Base-by-base conservation (phyloP, 106 monocot genomes). In the Amphibolis antarctica region DNA sequence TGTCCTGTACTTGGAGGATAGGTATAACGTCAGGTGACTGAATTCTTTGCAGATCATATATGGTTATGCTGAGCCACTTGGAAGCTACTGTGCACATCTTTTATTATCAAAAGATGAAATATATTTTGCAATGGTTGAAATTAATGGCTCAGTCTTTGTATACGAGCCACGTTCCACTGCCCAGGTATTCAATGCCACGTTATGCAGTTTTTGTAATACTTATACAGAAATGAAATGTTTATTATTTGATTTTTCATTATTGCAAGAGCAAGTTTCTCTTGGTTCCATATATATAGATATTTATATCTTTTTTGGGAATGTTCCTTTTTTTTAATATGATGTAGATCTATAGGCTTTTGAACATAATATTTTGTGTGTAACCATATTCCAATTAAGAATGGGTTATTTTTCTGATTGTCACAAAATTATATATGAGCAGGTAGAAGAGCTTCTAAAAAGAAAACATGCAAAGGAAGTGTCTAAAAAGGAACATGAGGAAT, bases 51-150 rank as follows among this genome's bases (percentile, higher is more conserved):
- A 98, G 98, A 88, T 91, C 47, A 66, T 98, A 69, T 98, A 91
- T 63, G 98, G 98, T 44, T 77, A 64, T 67, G 73, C 55, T 18
- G 86, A 85, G 44, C 74, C 98, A 49, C 75, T 87, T 42, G 85
- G 87, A 74, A 78, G 98, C 73, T 98, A 98, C 46, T 98, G 98
- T 85, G 70, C 98, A 10, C 78, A 98, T 80, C 65, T 88, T 28
- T 75, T 98, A 53, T 69, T 98, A 43, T 91, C 91, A 73, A 82
- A 86, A 66, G 87, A 88, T 77, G 85, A 91, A 19, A 79, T 85
- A 53, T 98, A 98, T 77, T 98, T 98, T 71, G 78, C 50, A n/a
- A 59, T 70, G 45, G 55, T 60, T 36, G 84, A 98, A 26, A 70
- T 47, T 53, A 87, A 82, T 75, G 88, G 91, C 72, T 80, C 68